These are phyloP conservation scores for Claviceps maximensis DNA, from an alignment of 2,329 filamentous ascomycete genomes.

Conservation along the genomic window DNA sequence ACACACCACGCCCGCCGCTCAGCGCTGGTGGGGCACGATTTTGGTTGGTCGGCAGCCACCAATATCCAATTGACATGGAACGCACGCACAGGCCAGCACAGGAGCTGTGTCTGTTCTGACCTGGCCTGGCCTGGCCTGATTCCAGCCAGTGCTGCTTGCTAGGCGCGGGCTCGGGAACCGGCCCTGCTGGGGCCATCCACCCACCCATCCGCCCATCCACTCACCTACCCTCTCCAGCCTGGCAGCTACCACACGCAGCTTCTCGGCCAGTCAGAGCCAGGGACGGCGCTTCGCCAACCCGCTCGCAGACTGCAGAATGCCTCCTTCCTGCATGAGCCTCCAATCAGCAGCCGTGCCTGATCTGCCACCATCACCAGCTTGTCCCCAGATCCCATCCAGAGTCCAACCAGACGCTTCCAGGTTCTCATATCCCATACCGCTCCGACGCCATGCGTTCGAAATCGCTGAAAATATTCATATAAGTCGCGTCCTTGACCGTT, in stretches of 20 bases:
- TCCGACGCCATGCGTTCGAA: not conserved
- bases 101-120: too few species aligned
- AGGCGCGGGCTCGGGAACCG: not conserved
- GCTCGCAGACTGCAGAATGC: slow-evolving; percentile 4
- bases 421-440: not conserved
- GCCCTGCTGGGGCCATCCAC: not conserved
- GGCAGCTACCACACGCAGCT: too few species aligned
- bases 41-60: not conserved
- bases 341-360: slow-evolving; percentile 13
- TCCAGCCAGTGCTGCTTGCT: too few species aligned
- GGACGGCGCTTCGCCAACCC: slow-evolving; percentile 4
- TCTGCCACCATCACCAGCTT: slow-evolving; percentile 6
- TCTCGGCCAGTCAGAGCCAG: slow-evolving; percentile 10
- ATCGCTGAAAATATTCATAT: not conserved
- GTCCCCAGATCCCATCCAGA: not conserved
- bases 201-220: too few species aligned
- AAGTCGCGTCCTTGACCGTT: not conserved
- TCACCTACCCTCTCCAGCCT: slow-evolving; percentile 11
- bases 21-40: not conserved
- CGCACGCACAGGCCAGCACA: too few species aligned
- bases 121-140: too few species aligned
- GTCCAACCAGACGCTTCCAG: not conserved
- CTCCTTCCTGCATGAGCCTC: not conserved
- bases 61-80: too few species aligned
- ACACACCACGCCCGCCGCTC: not conserved